Conservation (phyloP, 768 basidiomycete species). For the Strobilomyces dryophilus region DNA sequence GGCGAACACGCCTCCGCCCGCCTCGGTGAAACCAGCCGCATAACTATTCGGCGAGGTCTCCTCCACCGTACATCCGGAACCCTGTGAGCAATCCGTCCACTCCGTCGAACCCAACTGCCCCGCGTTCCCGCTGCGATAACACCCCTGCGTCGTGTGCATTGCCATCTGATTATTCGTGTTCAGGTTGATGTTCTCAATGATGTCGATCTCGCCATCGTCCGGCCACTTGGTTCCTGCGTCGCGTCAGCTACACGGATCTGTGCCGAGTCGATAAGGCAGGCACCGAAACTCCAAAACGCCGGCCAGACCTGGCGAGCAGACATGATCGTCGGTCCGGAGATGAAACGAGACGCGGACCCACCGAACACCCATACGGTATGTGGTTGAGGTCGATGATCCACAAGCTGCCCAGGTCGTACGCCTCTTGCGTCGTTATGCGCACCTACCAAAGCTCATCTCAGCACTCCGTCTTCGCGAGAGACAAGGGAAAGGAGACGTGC, state of each 20-base stretch:
- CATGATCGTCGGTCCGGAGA: neutral
- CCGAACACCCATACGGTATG: slow-evolving; percentile 57
- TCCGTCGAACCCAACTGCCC: slow-evolving; percentile 32
- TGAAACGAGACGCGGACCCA: slow-evolving; percentile 23
- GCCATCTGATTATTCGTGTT: slow-evolving; percentile 52
- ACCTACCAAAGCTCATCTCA: slow-evolving; percentile 29
- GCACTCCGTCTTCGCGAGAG: neutral
- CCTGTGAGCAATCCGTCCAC: slow-evolving; percentile 19
- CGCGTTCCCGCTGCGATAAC: slow-evolving; percentile 29
- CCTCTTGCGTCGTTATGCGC: slow-evolving; percentile 41
- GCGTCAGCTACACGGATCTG: neutral
- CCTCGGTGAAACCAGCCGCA: slow-evolving; percentile 14
- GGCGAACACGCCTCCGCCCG: slow-evolving; percentile 64
- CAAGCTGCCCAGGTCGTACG: slow-evolving; percentile 41
- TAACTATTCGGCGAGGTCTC: slow-evolving; percentile 31
- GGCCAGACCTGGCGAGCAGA: slow-evolving; percentile 24
- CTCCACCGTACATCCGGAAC: slow-evolving; percentile 27
- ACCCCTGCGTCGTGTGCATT: slow-evolving; percentile 44
- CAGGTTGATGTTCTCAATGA: slow-evolving; percentile 57
- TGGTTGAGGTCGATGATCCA: slow-evolving; percentile 46
- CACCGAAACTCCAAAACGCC: slow-evolving; percentile 31
- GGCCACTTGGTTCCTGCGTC: slow-evolving; percentile 37
- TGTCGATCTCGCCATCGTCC: slow-evolving; percentile 51
- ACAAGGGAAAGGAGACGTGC: slow-evolving; percentile 30
- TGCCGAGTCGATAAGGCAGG: neutral